phyloP scores from a whole-genome alignment of 2,329 filamentous ascomycete species.

The Nannizziopsis arthrosporioides region DNA sequence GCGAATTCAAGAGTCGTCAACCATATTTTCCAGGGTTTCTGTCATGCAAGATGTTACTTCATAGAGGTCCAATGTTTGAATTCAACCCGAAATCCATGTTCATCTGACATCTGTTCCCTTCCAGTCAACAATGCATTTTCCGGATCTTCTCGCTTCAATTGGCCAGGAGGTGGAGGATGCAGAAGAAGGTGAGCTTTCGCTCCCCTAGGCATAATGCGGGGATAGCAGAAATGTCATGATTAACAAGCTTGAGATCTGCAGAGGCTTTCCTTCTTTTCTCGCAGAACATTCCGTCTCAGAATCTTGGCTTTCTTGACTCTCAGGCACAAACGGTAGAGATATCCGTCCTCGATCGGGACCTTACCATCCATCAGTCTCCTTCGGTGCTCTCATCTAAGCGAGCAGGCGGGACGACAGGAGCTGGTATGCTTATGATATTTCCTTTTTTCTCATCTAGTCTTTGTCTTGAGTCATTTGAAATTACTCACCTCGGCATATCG shows the following conservation, averaged over 20 bases:
- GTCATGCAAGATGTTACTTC: neutral
- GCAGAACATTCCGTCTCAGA: slow-evolving; percentile 57
- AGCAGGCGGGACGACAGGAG: slow-evolving; percentile 60
- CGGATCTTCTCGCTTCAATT: slow-evolving; percentile 18
- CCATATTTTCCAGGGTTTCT: too few relatives aligned
- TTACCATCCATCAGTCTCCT: slow-evolving; percentile 72
- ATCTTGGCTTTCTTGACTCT: slow-evolving; percentile 76
- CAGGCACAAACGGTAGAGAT: slow-evolving; percentile 55
- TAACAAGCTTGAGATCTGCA: slow-evolving; percentile 27
- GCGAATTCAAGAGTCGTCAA: too few relatives aligned
- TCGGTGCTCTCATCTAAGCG: slow-evolving; percentile 66
- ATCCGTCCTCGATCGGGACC: slow-evolving; percentile 56
- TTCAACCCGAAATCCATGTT: slow-evolving; percentile 5
- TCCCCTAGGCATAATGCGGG: neutral
- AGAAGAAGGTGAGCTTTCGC: slow-evolving; percentile 43
- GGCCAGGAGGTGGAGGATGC: slow-evolving; percentile 24
- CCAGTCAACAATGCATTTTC: slow-evolving; percentile 12
- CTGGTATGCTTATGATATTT: slow-evolving; percentile 36
- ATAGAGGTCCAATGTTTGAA: neutral
- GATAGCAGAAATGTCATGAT: slow-evolving; percentile 18
- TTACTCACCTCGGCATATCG: neutral
- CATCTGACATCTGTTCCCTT: neutral
- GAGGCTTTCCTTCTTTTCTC: slow-evolving; percentile 85
- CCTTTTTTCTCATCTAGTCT: neutral
- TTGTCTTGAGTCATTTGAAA: slow-evolving; percentile 7